Base-by-base conservation (phyloP, 2,329 filamentous ascomycete genomes). In the Blumeria hordei region DNA sequence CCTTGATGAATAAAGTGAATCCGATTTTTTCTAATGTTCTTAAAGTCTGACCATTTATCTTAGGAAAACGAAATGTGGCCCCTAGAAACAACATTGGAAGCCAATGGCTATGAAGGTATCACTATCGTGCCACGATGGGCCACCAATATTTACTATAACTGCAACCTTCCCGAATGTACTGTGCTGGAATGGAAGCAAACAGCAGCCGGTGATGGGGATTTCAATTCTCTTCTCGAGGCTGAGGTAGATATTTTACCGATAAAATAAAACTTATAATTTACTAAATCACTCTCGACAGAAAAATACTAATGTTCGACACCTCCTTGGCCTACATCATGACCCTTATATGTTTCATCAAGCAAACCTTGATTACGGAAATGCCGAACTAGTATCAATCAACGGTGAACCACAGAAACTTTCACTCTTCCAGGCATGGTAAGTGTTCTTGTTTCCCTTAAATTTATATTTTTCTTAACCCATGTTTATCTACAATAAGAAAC, bases 151-250 rank as follows among this genome's bases (percentile, higher is more conserved):
- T 55, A 43, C 47, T 55, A 55, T n/a, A 55, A 55, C 32, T 80
- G 77, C 64, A 72, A 78, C 61, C 71, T 70, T 14, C 69, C 74
- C 2, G 68, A 65, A 21, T 81, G 77, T 62, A 80, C 76, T 0
- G 62, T 73, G 16, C 66, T 72, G 52, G 77, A 81, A 63, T 81
- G 77, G 77, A 76, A 76, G 53, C 69, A 74, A 55, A 80, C 76
- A 1, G 76, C 75, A 3, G 68, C 67, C 33, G 77, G 76, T 1
- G 67, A 64, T n/a, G 76, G 77, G 4, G 68, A 66, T 45, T 79
- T 78, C 59, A 64, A 68, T 3, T 67, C 72, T 59, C 69, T 81
- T 5, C 66, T 81, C 7, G 64, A 65, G 3, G 66, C 71, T 41
- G 75, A 77, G 35, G 51, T 53, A 39, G 6, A 36, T 14, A 11